phyloP scores from a whole-genome alignment of 2,329 filamentous ascomycete species.

The Colletotrichum phormii region DNA sequence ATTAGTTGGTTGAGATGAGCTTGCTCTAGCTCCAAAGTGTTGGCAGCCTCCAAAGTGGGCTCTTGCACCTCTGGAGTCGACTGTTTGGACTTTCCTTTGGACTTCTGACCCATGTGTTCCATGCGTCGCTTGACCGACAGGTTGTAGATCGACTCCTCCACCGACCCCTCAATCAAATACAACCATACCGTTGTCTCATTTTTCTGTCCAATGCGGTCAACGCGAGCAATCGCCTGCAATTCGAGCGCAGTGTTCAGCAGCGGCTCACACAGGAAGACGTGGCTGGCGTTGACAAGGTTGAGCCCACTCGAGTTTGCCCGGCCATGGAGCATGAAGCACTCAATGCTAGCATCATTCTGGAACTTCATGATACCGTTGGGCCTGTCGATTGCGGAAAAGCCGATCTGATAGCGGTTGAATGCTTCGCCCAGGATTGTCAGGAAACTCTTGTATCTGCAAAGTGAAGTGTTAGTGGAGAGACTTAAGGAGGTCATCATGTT shows the following conservation, averaged over 20 bases:
- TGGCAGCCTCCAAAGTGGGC: constrained; percentile 80
- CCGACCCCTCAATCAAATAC: constrained; percentile 89
- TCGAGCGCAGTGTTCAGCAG: constrained; percentile 94
- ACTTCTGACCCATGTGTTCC: constrained; percentile 74
- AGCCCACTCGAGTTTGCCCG: constrained; percentile 89
- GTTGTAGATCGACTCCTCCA: constrained; percentile 92
- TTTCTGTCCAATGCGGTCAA: constrained; percentile 93
- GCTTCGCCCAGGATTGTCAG: constrained; percentile 78
- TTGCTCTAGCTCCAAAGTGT: constrained; percentile 84
- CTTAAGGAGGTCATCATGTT: not conserved
- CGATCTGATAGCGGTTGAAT: constrained; percentile 78
- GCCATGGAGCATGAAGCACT: constrained; percentile 91
- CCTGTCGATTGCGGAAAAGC: constrained; percentile 76
- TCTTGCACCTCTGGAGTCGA: constrained; percentile 63
- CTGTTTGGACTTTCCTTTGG: constrained; percentile 54
- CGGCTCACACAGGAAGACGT: constrained; percentile 95
- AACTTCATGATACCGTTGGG: constrained; percentile 79
- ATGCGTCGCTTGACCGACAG: constrained; percentile 84
- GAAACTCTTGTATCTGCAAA: constrained; percentile 76
- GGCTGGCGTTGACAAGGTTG: constrained; percentile 91
- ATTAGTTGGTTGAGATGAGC: constrained; percentile 78
- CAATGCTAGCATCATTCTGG: constrained; percentile 76
- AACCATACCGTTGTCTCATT: constrained; percentile 94
- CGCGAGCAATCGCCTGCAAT: constrained; percentile 92
- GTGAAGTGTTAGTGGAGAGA: constrained; percentile 26